Percentiles rank a stretch among this genome's conserved stretches.
These are phyloP conservation scores for Apiospora phragmitis DNA, from an alignment of 2,329 filamentous ascomycete species.

Conservation along the genomic window DNA sequence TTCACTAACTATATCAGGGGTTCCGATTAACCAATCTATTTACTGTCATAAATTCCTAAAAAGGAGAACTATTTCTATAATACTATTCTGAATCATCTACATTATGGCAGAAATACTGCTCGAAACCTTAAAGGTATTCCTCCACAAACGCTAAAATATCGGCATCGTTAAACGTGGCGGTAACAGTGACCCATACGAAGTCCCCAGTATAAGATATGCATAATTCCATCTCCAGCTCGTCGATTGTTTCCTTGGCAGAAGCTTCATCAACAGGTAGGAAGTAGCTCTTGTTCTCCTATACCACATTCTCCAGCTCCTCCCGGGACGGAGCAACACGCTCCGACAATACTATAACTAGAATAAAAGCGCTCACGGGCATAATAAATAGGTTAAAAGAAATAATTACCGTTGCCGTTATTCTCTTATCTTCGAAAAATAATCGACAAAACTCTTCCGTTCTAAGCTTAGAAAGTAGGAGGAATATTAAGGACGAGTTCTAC, in stretches of 20 bases:
- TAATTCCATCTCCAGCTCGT: background rate
- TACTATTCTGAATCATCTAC: background rate
- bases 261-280: background rate
- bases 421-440: background rate
- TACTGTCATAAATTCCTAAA: background rate
- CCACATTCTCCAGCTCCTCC: background rate
- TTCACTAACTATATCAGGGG: background rate
- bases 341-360: background rate
- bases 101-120: background rate
- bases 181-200: background rate
- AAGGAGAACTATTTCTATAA: background rate
- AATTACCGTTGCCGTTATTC: background rate
- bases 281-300: background rate
- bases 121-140: background rate
- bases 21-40: background rate
- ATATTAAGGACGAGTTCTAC: background rate
- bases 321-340: background rate
- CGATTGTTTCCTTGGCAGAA: background rate
- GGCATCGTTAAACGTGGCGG: background rate
- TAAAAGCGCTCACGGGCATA: background rate
- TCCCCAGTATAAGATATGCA: background rate
- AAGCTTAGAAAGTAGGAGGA: background rate
- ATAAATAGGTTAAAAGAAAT: background rate
- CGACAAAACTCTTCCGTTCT: background rate
- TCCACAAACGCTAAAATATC: background rate